Evolutionary conservation across 495 filamentous ascomycete genomes (phyloP), one percentile per base, ranked within the genome.

Genomic region (Bacidia gigantensis): DNA sequence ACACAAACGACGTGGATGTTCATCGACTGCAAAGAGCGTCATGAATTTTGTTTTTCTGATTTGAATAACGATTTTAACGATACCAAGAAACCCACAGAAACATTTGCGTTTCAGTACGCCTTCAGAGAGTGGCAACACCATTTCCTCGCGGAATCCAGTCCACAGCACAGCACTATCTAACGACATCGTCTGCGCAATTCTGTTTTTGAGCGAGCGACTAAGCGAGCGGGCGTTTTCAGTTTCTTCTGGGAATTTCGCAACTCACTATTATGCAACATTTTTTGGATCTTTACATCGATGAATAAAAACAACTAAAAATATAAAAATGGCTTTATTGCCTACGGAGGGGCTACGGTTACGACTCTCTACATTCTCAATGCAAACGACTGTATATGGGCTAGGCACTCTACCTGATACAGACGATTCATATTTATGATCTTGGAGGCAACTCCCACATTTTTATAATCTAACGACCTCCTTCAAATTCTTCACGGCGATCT

Each of bases 141-240:
- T 17, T 44, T 44, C 41, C 41, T 44, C 41, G 20, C 41, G 41
- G 41, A 44, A 44, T 9, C 29, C 29, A 35, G 29, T 35, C 29
- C 29, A 35, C 29, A 35, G 29, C 29, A 35, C 29, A 14, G 14
- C 29, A 35, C 14, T 14, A 35, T 7, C 29, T 35, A 5, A 35
- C 29, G 29, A 35, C 29, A 35, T 35, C 14, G 29, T 35, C 29
- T 35, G 7, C 14, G 29, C 29, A 35, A 14, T 35, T 35, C 14
- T 14, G 7, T 22, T 26, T 29, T 26, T 38, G 42, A 55, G 53
- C 53, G 46, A 50, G 38, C 11, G 26, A 55, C 35, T 46, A 35
- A 55, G 53, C 53, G 46, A 50, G 46, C 45, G 26, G 45, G 21
- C 12, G 22, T 21, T 45, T 26, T 17, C 38, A 14, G 12, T 42